phyloP scores from a whole-genome alignment of 1,284 basidiomycete species.

The Rhodotorula sp. region DNA sequence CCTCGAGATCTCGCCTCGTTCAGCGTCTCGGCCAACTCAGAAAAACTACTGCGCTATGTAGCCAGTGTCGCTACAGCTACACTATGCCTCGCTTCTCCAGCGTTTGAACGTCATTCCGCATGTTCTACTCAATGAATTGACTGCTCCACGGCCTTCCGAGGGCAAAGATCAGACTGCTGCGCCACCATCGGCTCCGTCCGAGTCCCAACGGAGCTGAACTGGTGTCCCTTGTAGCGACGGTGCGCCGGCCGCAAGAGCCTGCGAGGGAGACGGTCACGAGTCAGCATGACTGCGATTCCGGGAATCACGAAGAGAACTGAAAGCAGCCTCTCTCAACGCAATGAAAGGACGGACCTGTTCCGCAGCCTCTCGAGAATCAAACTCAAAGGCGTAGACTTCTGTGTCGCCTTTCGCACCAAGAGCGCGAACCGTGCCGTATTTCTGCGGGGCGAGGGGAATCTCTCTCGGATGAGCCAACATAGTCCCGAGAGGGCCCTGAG shows the following conservation, averaged over 20 bases:
- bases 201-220: background rate
- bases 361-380: conserved; percentile 1
- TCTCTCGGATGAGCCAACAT: no score
- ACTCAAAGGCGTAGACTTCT: background rate
- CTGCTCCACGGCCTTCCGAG: no score
- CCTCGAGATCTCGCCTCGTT: no score
- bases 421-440: background rate
- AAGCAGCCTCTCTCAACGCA: background rate
- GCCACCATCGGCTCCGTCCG: background rate
- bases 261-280: background rate
- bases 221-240: background rate
- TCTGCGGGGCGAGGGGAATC: background rate
- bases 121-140: no score
- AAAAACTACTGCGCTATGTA: no score
- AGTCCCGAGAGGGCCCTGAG: no score
- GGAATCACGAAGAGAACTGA: background rate
- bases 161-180: background rate
- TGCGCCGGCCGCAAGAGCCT: background rate
- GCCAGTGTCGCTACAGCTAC: no score
- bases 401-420: background rate
- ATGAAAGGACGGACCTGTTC: conserved; percentile 5
- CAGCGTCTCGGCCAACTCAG: no score
- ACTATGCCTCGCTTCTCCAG: no score
- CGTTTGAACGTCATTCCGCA: no score
- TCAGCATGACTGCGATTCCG: background rate